These are phyloP conservation scores for Ormosia emarginata DNA, from an alignment of 306 rosid genomes.

Conservation along the genomic window DNA sequence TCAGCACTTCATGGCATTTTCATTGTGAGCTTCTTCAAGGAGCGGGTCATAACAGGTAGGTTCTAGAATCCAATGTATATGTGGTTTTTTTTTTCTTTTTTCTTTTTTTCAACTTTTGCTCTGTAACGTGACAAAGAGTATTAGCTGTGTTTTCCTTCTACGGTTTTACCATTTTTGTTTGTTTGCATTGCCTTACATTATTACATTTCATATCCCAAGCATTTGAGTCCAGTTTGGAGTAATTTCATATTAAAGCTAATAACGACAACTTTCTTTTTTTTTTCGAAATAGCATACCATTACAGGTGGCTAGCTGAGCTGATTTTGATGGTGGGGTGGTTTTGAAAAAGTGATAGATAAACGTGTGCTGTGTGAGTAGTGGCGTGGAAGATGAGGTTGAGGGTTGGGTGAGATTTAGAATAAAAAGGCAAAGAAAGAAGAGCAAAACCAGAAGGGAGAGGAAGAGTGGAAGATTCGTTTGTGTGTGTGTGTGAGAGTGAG, in stretches of 20 bases:
- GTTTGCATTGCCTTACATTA: neutral
- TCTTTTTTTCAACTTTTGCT: neutral
- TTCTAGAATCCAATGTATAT: no score
- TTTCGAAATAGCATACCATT: neutral
- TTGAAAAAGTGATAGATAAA: neutral
- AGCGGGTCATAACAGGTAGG: neutral
- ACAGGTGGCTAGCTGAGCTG: neutral
- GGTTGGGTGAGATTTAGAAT: neutral
- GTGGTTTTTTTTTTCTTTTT: no score
- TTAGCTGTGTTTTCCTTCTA: neutral
- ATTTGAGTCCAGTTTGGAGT: neutral
- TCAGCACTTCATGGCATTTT: no score
- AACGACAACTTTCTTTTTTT: neutral
- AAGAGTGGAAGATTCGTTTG: neutral
- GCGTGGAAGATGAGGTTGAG: neutral
- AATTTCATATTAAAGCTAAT: neutral
- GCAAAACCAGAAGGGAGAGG: neutral
- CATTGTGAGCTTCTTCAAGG: neutral
- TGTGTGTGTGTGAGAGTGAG: neutral
- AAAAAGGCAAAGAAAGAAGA: neutral
- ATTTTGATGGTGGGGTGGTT: neutral
- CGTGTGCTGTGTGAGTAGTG: neutral
- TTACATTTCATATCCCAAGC: constrained; percentile 7
- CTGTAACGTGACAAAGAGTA: neutral
- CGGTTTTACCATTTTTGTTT: neutral